Evolutionary conservation across 305 asterid species (phyloP).

Genomic region (Withania somnifera): DNA sequence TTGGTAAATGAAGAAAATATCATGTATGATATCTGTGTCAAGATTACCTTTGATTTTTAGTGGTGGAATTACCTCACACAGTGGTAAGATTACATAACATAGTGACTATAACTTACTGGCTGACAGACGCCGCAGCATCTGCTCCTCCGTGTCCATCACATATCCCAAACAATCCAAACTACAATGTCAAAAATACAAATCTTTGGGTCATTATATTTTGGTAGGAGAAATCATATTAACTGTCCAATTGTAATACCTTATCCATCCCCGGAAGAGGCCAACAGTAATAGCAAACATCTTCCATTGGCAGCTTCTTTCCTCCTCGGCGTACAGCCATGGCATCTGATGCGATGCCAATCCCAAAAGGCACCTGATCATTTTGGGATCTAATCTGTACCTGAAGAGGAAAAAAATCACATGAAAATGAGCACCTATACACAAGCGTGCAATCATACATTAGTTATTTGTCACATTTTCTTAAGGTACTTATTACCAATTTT

Average conservation of each 20-base stretch:
- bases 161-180: conserved; percentile 91
- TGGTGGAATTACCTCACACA: background rate
- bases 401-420: conserved; percentile 2
- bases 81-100: background rate
- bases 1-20: background rate
- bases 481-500: background rate
- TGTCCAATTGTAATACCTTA: conserved; percentile 47
- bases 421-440: background rate
- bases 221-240: background rate
- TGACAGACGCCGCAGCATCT: conserved; percentile 79
- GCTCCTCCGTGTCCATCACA: conserved; percentile 99
- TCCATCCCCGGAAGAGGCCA: conserved; percentile 92
- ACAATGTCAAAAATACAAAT: conserved; percentile 21
- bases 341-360: conserved; percentile 85
- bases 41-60: background rate
- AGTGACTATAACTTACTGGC: conserved; percentile 57
- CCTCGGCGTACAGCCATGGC: conserved; percentile 95
- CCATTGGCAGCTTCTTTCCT: conserved; percentile 91
- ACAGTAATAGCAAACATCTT: conserved; percentile 84
- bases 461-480: background rate
- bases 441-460: background rate
- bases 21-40: background rate
- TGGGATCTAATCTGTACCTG: conserved; percentile 69
- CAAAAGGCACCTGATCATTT: conserved; percentile 62
- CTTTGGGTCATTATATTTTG: conserved; percentile 5